These are phyloP conservation scores for Nakaseomyces uthaithaninus DNA, from an alignment of 1,139 yeast genomes.

Conservation along the genomic window DNA sequence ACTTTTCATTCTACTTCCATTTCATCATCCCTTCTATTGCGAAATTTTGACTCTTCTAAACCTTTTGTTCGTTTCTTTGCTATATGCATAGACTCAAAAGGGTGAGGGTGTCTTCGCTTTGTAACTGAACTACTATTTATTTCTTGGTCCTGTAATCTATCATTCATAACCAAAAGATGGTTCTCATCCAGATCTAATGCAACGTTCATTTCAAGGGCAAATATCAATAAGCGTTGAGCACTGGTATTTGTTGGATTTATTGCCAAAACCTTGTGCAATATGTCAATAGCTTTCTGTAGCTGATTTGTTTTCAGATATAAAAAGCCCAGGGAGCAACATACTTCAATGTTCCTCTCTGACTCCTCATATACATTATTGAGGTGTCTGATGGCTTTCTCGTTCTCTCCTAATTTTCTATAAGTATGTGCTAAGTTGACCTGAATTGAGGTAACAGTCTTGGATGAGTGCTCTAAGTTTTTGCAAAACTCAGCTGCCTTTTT, in stretches of 20 bases:
- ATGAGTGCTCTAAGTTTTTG: conserved; percentile 61
- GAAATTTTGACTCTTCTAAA: background rate
- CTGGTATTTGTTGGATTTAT: conserved; percentile 75
- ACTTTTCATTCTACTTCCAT: conserved; percentile 16
- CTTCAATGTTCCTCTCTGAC: conserved; percentile 64
- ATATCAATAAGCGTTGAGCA: conserved; percentile 67
- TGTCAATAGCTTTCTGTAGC: conserved; percentile 58
- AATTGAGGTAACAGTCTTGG: conserved; percentile 79
- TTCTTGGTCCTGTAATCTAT: conserved; percentile 21
- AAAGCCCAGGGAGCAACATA: conserved; percentile 77
- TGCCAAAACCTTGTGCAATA: conserved; percentile 74
- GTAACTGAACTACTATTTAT: conserved; percentile 10
- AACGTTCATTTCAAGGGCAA: conserved; percentile 69
- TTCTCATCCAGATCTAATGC: conserved; percentile 20
- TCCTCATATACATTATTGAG: conserved; percentile 69
- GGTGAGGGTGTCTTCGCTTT: conserved; percentile 17
- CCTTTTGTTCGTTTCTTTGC: conserved; percentile 13
- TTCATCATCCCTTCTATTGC: conserved; percentile 1
- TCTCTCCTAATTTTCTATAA: conserved; percentile 58
- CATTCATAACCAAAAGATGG: conserved; percentile 30
- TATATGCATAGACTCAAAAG: conserved; percentile 12
- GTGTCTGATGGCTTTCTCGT: conserved; percentile 60
- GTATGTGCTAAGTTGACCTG: conserved; percentile 90
- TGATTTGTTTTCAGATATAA: conserved; percentile 66
- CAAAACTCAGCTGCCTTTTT: conserved; percentile 69